These are phyloP conservation scores for Liriodendron chinense DNA, from an alignment of 164 flowering plant species.

Conservation along the genomic window DNA sequence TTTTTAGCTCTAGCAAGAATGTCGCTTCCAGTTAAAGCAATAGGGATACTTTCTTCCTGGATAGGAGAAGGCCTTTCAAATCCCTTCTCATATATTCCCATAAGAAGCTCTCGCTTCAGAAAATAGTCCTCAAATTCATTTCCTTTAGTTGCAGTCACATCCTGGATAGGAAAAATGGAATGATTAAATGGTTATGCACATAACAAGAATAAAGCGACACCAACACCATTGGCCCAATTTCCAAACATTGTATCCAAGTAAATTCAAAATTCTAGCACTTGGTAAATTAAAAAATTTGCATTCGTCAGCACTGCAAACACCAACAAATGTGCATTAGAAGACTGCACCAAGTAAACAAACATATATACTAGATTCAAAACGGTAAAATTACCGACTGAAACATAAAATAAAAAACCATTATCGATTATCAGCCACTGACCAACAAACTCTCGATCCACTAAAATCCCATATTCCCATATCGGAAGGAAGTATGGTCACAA, in stretches of 20 bases:
- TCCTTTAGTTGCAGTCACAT: constrained; percentile 99
- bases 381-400: not conserved
- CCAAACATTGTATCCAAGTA: not conserved
- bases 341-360: not conserved
- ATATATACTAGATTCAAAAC: too few relatives aligned
- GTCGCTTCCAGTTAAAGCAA: constrained; percentile 97
- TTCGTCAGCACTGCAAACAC: not conserved
- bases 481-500: not conserved
- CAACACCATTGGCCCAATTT: not conserved
- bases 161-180: constrained; percentile 40
- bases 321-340: not conserved
- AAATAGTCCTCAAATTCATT: constrained; percentile 99
- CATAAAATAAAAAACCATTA: not conserved
- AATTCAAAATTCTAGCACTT: not conserved
- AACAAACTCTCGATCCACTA: not conserved
- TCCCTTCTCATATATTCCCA: constrained; percentile 99
- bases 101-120: constrained; percentile 89
- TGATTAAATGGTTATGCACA: not conserved
- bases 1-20: constrained; percentile 98
- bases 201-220: not conserved
- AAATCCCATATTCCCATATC: not conserved
- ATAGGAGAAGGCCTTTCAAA: constrained; percentile 98
- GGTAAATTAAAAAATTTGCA: not conserved
- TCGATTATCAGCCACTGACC: not conserved
- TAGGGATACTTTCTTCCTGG: constrained; percentile 99